These are phyloP conservation scores for Aphanomyces cochlioides DNA, from an alignment of 352 stramenopile genomes.

Conservation along the genomic window DNA sequence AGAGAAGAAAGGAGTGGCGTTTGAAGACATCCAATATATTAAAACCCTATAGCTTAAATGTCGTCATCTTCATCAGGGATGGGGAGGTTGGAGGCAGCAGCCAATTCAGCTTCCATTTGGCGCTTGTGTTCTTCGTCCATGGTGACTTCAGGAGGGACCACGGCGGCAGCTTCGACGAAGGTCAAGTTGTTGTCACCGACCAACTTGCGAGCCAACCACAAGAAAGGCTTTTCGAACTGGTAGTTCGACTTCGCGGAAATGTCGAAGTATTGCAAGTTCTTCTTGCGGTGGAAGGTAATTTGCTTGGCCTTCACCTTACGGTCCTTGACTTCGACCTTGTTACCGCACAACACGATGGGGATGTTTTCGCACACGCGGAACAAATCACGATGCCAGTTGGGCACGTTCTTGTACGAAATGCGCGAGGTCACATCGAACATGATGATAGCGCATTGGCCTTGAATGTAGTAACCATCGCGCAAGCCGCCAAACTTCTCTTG, in stretches of 20 bases:
- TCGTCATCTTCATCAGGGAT: slow-evolving; percentile 98
- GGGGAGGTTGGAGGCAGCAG: slow-evolving; percentile 86
- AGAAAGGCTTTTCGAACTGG: slow-evolving; percentile 99
- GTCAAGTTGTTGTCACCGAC: slow-evolving; percentile 96
- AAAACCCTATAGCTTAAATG: slow-evolving; percentile 62
- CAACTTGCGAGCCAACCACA: slow-evolving; percentile 99
- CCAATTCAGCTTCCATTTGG: slow-evolving; percentile 91
- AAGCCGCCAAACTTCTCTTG: slow-evolving; percentile 99
- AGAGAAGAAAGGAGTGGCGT: background rate
- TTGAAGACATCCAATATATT: slow-evolving; percentile 27
- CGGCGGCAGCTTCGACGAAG: slow-evolving; percentile 96
- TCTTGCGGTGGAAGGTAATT: slow-evolving; percentile 99
- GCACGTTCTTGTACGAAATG: slow-evolving; percentile 99
- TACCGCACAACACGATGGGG: slow-evolving; percentile 98
- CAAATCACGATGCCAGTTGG: slow-evolving; percentile 99
- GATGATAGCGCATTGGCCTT: slow-evolving; percentile 99
- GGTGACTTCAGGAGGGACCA: slow-evolving; percentile 94
- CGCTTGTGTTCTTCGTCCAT: slow-evolving; percentile 92
- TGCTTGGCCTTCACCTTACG: slow-evolving; percentile 99
- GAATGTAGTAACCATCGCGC: slow-evolving; percentile 97
- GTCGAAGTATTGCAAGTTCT: slow-evolving; percentile 99
- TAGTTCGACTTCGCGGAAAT: slow-evolving; percentile 99
- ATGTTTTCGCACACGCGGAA: slow-evolving; percentile 99
- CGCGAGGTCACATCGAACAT: slow-evolving; percentile 99
- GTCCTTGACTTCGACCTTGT: slow-evolving; percentile 99